Conservation (phyloP, 2,329 filamentous ascomycete genomes). For the Verticillium klebahnii region DNA sequence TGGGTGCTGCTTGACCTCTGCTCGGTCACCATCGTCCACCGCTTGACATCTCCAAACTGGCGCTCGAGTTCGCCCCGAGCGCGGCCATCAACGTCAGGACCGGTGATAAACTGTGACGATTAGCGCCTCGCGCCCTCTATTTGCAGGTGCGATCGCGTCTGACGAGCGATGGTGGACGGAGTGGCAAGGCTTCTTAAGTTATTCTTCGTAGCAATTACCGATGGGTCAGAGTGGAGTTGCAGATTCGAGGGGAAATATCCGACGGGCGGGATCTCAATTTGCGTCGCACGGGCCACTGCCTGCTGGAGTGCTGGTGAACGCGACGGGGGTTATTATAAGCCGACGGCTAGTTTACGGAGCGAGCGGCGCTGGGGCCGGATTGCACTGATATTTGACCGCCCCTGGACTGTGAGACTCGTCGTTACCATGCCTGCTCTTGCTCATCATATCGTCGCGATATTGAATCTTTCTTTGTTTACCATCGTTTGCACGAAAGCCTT, state of each 20-base stretch:
- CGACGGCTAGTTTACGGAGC: background rate
- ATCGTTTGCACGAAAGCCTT: too few species aligned
- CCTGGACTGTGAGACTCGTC: background rate
- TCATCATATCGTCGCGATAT: background rate
- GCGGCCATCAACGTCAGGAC: background rate
- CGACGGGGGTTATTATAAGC: background rate
- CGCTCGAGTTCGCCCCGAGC: slow-evolving; percentile 40
- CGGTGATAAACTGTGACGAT: slow-evolving; percentile 2
- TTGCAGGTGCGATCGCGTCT: slow-evolving; percentile 35
- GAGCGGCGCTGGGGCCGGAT: too few species aligned
- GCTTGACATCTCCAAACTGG: slow-evolving; percentile 49
- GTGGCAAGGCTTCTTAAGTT: slow-evolving; percentile 33
- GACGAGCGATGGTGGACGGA: slow-evolving; percentile 39
- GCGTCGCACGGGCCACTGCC: too few species aligned
- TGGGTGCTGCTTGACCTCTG: slow-evolving; percentile 71
- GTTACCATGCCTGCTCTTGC: background rate
- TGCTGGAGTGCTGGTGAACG: background rate
- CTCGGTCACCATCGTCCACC: slow-evolving; percentile 65
- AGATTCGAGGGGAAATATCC: background rate
- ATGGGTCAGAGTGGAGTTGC: background rate
- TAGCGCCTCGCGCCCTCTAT: slow-evolving; percentile 34
- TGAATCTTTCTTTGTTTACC: background rate
- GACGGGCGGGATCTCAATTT: background rate
- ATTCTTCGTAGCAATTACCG: too few species aligned
- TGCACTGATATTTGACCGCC: background rate